Conservation (phyloP, 345 rosid species). For the Populus pruinosa region DNA sequence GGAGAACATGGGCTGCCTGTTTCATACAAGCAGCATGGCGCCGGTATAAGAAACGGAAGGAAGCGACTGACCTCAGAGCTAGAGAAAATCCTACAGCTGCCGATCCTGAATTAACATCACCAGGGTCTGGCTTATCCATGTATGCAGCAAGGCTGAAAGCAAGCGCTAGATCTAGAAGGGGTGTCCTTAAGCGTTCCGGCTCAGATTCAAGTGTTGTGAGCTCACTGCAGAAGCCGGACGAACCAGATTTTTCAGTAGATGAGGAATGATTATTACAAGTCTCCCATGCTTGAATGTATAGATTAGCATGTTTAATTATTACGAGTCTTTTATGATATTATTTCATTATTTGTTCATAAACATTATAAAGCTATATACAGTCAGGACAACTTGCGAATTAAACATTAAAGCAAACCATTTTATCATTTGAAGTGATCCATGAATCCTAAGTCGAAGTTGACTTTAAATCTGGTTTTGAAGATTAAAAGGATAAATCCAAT, state of each 20-base stretch:
- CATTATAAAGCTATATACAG: not conserved
- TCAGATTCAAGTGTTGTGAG: slow-evolving; percentile 41
- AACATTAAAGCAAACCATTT: not conserved
- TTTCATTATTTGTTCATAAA: not conserved
- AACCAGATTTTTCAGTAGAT: slow-evolving; percentile 77
- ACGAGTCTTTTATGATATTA: not conserved
- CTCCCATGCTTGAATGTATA: not conserved
- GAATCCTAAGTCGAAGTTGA: not conserved
- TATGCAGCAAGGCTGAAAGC: slow-evolving; percentile 37
- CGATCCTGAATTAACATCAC: slow-evolving; percentile 15
- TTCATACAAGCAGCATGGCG: slow-evolving; percentile 83
- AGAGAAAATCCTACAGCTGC: slow-evolving; percentile 30
- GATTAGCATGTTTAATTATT: not conserved
- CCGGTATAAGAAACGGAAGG: slow-evolving; percentile 57
- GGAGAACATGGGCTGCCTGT: slow-evolving; percentile 92
- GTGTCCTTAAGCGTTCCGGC: slow-evolving; percentile 32
- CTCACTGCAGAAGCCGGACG: slow-evolving; percentile 68
- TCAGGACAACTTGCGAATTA: not conserved
- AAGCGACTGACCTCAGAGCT: slow-evolving; percentile 46
- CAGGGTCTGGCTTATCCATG: slow-evolving; percentile 23
- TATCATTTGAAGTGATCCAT: not conserved
- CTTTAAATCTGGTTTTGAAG: not conserved
- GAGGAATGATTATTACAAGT: slow-evolving; percentile 27
- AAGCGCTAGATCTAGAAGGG: slow-evolving; percentile 37
- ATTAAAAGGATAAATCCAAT: too few relatives aligned